Base-by-base conservation (phyloP, 2,329 filamentous ascomycete species). In the Diaporthe vaccinii region DNA sequence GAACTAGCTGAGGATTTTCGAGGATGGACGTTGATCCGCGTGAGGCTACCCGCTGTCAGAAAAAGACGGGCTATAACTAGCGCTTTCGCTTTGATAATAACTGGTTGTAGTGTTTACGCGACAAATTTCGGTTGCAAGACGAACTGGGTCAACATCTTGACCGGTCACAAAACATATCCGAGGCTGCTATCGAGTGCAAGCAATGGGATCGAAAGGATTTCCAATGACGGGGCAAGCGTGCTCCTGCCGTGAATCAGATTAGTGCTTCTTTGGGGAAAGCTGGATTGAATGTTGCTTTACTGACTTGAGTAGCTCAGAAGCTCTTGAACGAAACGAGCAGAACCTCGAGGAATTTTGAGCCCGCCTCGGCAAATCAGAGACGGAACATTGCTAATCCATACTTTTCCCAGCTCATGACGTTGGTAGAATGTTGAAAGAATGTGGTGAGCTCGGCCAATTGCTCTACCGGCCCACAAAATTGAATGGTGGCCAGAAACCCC, bases 221-320 rank as follows among this genome's bases (percentile, higher is more conserved):
- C 9, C 22, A 25, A 39, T 68, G 28, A 22, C 3, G 10, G 20
- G 12, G 20, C 20, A 39, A 10, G 7, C 12, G 28, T n/a, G 31
- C 20, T 22, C 34, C 28, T 15, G 44, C 44, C 20, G 6, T 46
- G 17, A 17, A 14, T 14, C 44, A 22, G 6, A 49, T 12, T 44
- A 41, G 61, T 65, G 25, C 41, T 65, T 65, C 49, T 10, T 46
- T 53, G 51, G 62, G 62, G 46, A 20, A 67, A 51, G 44, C 31
- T 1, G 20, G 20, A 12, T 31, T 14, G 4, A 39, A n/a, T 68
- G 5, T 20, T 51, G 65, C 22, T 4, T 22, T 39, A 34, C 22
- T 8, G 31, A 25, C 65, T 28, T 39, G n/a, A 14, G 65, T 41
- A 53, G 46, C 65, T 41, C 36, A 31, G 36, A 31, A 41, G 31